Base-by-base conservation (phyloP, 2,329 filamentous ascomycete species). In the Canariomyces notabilis region DNA sequence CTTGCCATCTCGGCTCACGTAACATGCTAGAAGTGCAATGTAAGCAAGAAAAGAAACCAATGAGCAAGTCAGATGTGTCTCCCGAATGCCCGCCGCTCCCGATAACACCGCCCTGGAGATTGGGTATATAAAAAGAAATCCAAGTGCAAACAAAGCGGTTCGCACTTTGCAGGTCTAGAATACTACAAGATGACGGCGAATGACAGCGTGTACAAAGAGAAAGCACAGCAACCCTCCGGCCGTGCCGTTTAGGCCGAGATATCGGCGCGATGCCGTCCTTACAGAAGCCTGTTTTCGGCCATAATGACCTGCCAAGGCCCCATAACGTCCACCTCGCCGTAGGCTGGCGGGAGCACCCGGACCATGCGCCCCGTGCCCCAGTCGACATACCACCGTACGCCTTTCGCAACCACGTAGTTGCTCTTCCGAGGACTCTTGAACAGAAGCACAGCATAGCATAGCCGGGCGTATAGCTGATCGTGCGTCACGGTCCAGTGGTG, bases 331-430 rank as follows among this genome's bases (percentile, higher is more conserved):
- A 70, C 64, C 56, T 78, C 75, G 33, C 73, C 73, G 56, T 80
- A 80, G 5, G 67, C 67, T 2, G 77, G 77, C 9, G 77, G 77
- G 15, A 73, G 64, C 16, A 77, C 74, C 14, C 73, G 67, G 21
- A 72, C 67, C 70, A 78, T 75, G 45, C 70, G 70, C 31, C 77
- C 77, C 14, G 75, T 79, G 12, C 64, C 63, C 77, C 77, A 81
- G 65, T 81, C 77, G 35, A 81, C 75, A 49, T 72, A 71, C 75
- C 76, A 81, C 57, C 76, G 70, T 59, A 75, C 78, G 34, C 76
- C 77, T 51, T 74, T 71, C 61, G 68, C 68, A 56, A 81, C 72
- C 46, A 81, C 71, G 53, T 76, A 76, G 56, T 78, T 76, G 50
- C 71, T 76, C 59, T 80, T 80, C 42, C 77, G 67, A 19, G 78